phyloP scores from a whole-genome alignment of 495 filamentous ascomycete species.

The Tirmania nivea region DNA sequence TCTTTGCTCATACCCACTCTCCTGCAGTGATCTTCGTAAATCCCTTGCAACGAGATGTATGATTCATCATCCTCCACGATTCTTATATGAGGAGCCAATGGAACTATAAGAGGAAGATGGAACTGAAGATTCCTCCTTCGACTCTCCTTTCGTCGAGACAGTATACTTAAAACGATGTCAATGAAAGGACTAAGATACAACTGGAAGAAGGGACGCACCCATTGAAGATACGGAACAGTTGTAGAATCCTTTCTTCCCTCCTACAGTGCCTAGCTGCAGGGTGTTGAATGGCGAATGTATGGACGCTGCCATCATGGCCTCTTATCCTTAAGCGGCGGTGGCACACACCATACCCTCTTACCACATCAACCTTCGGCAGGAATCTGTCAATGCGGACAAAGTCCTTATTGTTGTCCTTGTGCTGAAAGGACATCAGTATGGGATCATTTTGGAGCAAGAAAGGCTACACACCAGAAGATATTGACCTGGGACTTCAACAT shows the following conservation, averaged over 20 bases:
- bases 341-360: slow-evolving; percentile 67
- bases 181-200: neutral
- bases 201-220: slow-evolving; percentile 26
- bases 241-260: slow-evolving; percentile 81
- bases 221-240: slow-evolving; percentile 97
- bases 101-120: slow-evolving; percentile 84
- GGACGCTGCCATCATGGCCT: slow-evolving; percentile 89
- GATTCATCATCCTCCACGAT: slow-evolving; percentile 87
- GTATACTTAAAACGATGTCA: slow-evolving; percentile 12
- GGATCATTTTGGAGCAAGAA: neutral
- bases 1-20: slow-evolving; percentile 73
- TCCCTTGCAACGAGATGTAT: slow-evolving; percentile 78
- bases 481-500: slow-evolving; percentile 93
- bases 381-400: slow-evolving; percentile 94
- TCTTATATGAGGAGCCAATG: slow-evolving; percentile 75
- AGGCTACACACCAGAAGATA: slow-evolving; percentile 35
- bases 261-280: slow-evolving; percentile 78
- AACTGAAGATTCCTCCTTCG: slow-evolving; percentile 85
- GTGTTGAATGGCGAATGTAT: slow-evolving; percentile 88
- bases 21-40: slow-evolving; percentile 90
- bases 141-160: slow-evolving; percentile 82
- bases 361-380: slow-evolving; percentile 77
- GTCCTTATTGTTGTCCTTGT: slow-evolving; percentile 95
- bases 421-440: slow-evolving; percentile 26
- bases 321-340: slow-evolving; percentile 86